Base-by-base conservation (phyloP, 768 basidiomycete species). In the Imleria badia region DNA sequence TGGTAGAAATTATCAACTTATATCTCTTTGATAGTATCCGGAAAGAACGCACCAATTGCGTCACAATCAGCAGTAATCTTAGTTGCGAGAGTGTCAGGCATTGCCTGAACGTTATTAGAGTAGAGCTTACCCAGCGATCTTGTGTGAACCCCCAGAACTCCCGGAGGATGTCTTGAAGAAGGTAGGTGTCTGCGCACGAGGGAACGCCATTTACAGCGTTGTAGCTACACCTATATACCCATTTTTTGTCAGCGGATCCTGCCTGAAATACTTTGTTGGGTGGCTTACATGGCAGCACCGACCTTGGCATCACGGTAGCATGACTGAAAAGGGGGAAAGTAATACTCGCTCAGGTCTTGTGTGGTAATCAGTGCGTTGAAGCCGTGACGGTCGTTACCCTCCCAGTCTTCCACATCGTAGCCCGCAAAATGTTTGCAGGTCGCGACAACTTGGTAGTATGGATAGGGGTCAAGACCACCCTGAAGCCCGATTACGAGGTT, bases 351-450 rank as follows among this genome's bases (percentile, higher is more conserved):
- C 26, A 85, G 66, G 54, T 85, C 83, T 53, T 84, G 83, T 8
- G 71, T 64, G 9, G 79, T 72, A 13, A 85, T 78, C n/a, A 75
- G 56, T 3, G 83, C 83, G 55, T 83, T 72, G 69, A 82, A 85
- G 0, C 76, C 71, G 49, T 70, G 75, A 20, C 82, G 79, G 42
- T 60, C 60, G 61, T 75, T 77, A 6, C 81, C 81, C 35, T 77
- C 64, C 83, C 83, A 84, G 55, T 79, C 67, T 53, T 83, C 83
- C 19, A 84, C 53, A 56, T 85, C 82, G 61, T 85, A 83, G 0
- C 76, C 82, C 2, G 82, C 80, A 56, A 75, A 83, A 65, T 85
- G 82, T 66, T 84, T 85, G 73, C 82, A 84, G 58, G 81, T 79
- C 1, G 81, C 80, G 11, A 76, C 72, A 53, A 83, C 66, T 63